phyloP scores from a whole-genome alignment of 768 basidiomycete genomes.

The Termitomyces sp. region DNA sequence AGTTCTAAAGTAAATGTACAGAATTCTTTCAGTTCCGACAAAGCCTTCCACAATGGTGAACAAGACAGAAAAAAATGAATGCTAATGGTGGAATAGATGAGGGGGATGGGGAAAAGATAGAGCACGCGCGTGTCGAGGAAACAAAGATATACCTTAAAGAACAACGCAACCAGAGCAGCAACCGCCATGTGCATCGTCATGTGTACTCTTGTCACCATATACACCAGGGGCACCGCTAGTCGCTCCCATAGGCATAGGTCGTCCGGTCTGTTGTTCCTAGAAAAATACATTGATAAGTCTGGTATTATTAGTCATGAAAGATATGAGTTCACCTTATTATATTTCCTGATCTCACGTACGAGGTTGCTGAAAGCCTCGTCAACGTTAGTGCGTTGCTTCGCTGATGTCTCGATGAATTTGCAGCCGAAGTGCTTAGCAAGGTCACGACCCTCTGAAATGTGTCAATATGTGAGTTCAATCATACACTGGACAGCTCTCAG shows the following conservation, averaged over 20 bases:
- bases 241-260: constrained; percentile 49
- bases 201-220: constrained; percentile 41
- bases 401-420: constrained; percentile 94
- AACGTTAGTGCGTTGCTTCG: constrained; percentile 94
- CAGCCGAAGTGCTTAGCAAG: constrained; percentile 93
- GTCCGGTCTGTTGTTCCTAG: constrained; percentile 76
- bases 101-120: constrained; percentile 18
- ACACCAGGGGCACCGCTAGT: constrained; percentile 37
- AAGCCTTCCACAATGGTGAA: constrained; percentile 14
- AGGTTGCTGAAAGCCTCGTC: constrained; percentile 93
- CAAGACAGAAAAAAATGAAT: constrained; percentile 7
- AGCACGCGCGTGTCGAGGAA: constrained; percentile 14
- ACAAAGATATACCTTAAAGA: constrained; percentile 26
- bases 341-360: constrained; percentile 89
- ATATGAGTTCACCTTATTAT: constrained; percentile 68
- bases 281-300: neutral
- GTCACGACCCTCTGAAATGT: constrained; percentile 82
- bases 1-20: constrained; percentile 14
- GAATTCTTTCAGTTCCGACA: constrained; percentile 12
- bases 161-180: constrained; percentile 73
- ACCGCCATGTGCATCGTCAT: constrained; percentile 48
- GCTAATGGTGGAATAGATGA: neutral
- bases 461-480: neutral
- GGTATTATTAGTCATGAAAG: neutral
- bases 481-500: neutral